Evolutionary conservation across 2,329 filamentous ascomycete species (phyloP).

Genomic region (Fulvia fulva): DNA sequence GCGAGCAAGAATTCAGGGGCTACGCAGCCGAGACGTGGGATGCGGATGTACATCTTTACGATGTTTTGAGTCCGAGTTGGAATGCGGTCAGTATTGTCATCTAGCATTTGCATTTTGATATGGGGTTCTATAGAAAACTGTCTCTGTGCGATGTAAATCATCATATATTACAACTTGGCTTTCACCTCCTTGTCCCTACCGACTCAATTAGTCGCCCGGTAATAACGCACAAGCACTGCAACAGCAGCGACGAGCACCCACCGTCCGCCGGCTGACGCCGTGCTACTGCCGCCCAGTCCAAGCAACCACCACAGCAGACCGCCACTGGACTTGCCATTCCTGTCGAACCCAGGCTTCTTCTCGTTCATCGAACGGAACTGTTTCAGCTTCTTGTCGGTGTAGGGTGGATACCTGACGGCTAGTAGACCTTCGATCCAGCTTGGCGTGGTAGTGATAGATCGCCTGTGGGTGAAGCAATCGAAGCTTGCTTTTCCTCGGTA

Average conservation of each 20-base stretch:
- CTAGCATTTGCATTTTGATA: not conserved
- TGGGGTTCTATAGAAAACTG: not conserved
- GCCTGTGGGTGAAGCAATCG: constrained; percentile 62
- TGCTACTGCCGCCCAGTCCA: constrained; percentile 29
- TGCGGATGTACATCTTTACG: constrained; percentile 12
- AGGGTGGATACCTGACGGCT: constrained; percentile 63
- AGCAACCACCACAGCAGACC: constrained; percentile 31
- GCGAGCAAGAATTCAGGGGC: constrained; percentile 13
- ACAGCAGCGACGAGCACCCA: constrained; percentile 28
- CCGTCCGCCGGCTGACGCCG: constrained; percentile 24
- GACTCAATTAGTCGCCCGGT: constrained; percentile 11
- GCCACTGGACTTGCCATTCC: constrained; percentile 44
- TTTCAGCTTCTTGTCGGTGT: constrained; percentile 50
- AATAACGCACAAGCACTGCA: constrained; percentile 18
- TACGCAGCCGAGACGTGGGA: constrained; percentile 15
- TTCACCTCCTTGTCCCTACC: constrained; percentile 4
- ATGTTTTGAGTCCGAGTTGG: constrained; percentile 19
- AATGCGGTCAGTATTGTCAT: constrained; percentile 18
- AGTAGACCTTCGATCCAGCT: constrained; percentile 65
- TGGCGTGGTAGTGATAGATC: constrained; percentile 59
- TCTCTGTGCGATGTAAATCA: not conserved
- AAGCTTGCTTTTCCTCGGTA: constrained; percentile 76
- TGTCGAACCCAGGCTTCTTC: constrained; percentile 58
- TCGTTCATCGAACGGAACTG: constrained; percentile 49
- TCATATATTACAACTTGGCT: constrained; percentile 9